Base-by-base conservation (phyloP, 106 monocot species). In the Platanthera guangdongensis region DNA sequence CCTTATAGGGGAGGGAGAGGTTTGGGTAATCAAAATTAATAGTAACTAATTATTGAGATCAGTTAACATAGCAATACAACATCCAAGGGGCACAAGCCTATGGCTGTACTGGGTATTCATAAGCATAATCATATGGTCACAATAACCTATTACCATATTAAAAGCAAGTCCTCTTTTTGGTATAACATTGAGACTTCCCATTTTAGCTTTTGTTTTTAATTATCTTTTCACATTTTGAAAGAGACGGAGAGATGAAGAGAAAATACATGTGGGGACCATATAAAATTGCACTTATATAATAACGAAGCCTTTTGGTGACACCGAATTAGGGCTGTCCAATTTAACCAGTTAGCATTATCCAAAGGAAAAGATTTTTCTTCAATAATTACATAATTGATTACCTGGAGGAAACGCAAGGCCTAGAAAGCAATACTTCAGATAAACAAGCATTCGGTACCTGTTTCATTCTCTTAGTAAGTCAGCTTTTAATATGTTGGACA, bases 331-430 rank as follows among this genome's bases (percentile, higher is more conserved):
- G 32, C 32, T 32, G 32, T 32, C 32, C 32, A 32, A 71, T 71
- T 15, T 14, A 71, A 2, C 47, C 30, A 64, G 32, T 30, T 46
- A 74, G 28, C 16, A 59, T 18, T 9, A 64, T 16, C 48, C 47
- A 51, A 13, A 79, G 25, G 16, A 60, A 15, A 72, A 48, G 19
- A 72, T 50, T 21, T 59, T 54, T 59, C 47, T 16, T 28, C 8
- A 51, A 48, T 28, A 82, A 75, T 70, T 15, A 2, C 8, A 21
- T 18, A 72, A 72, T 74, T 25, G 3, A 48, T 18, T 84, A 97
- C 97, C 97, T 86, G 97, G 97, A 82, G 97, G 97, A 84, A 99
- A 99, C 71, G 89, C 94, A 78, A 92, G 86, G 64, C 97, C 97
- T 78, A 85, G 84, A 81, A 99, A 99, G 77, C 90, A 99, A 80